Percentiles rank a stretch among this genome's conserved stretches.
These are phyloP conservation scores for Aegilops longissima DNA, from an alignment of 176 grass and related monocot genomes.

Conservation along the genomic window DNA sequence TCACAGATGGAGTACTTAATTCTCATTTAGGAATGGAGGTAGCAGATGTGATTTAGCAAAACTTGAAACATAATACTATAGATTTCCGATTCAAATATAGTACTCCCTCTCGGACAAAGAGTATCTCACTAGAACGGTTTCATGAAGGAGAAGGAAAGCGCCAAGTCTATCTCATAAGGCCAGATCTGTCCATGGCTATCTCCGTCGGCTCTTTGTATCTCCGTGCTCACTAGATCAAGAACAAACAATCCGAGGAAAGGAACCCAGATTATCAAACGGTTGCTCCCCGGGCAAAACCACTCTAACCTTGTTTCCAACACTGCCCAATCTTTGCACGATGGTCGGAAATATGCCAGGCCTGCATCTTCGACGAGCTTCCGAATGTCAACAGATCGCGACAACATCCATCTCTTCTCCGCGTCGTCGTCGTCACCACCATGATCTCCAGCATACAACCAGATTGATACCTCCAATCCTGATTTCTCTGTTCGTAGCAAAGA, in stretches of 20 bases:
- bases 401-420: neutral
- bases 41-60: too few relatives aligned
- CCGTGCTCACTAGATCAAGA: neutral
- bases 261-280: too few relatives aligned
- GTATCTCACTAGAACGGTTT: neutral
- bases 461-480: neutral
- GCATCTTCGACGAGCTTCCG: constrained; percentile 4
- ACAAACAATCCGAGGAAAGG: constrained; percentile 5
- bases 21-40: too few relatives aligned
- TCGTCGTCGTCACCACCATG: neutral
- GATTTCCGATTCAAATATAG: too few relatives aligned
- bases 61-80: too few relatives aligned
- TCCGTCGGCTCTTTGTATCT: neutral
- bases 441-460: neutral
- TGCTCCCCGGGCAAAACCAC: too few relatives aligned
- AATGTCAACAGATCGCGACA: neutral
- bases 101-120: too few relatives aligned
- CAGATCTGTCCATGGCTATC: neutral
- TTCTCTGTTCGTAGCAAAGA: too few relatives aligned
- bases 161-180: constrained; percentile 27
- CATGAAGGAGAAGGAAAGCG: neutral
- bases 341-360: neutral
- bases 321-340: neutral
- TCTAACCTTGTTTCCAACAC: neutral
- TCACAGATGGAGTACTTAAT: too few relatives aligned